A percentile compares a stretch with the other conserved stretches of the same genome.
Conservation (phyloP, 2,329 filamentous ascomycete genomes). For the Claviceps quebecensis region DNA sequence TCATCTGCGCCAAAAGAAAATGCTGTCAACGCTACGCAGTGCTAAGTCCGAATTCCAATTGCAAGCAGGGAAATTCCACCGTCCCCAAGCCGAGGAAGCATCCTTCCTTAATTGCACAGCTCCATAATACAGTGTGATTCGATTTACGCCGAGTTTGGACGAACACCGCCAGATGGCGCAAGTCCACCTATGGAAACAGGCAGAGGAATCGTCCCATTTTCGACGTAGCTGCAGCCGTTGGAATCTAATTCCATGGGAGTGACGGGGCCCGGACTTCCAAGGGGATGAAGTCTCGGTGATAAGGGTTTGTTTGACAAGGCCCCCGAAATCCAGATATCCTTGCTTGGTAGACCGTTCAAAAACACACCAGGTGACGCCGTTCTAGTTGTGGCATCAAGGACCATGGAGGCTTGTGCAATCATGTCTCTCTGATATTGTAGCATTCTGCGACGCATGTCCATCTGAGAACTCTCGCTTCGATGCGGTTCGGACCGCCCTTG, state of each 20-base stretch:
- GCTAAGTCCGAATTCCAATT: background rate
- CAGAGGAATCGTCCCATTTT: conserved; percentile 4
- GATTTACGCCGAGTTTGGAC: background rate
- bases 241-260: conserved; percentile 44
- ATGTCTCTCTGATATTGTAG: conserved; percentile 48
- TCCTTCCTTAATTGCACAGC: too few species aligned
- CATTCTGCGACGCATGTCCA: conserved; percentile 36
- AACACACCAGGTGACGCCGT: conserved; percentile 15
- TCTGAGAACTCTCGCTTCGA: conserved; percentile 11
- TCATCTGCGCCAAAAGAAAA: background rate
- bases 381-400: conserved; percentile 18
- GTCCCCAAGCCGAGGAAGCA: background rate
- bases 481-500: conserved; percentile 1
- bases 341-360: conserved; percentile 21
- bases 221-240: conserved; percentile 24
- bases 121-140: background rate
- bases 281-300: conserved; percentile 35
- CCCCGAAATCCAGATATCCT: conserved; percentile 24
- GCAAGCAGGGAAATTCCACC: background rate
- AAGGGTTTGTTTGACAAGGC: conserved; percentile 30
- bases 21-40: background rate
- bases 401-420: conserved; percentile 41
- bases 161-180: background rate
- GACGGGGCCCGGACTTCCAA: conserved; percentile 46
- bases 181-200: background rate